phyloP scores from a whole-genome alignment of 1,139 yeast genomes.

The Taphrina wiesneri region DNA sequence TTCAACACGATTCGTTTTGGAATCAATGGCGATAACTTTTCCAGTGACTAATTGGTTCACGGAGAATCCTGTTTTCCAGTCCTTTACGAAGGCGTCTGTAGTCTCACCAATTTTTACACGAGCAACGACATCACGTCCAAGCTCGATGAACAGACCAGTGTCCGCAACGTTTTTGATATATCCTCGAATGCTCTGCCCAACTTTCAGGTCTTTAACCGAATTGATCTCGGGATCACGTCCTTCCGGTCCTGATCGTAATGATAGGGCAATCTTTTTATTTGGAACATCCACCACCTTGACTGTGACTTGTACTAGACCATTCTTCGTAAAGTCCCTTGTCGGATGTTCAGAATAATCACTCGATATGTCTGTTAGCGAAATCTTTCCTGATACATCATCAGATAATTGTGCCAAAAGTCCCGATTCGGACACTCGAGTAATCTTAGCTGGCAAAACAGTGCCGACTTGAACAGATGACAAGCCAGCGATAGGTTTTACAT shows the following conservation, averaged over 20 bases:
- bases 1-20: constrained; percentile 58
- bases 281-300: constrained; percentile 41
- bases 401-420: constrained; percentile 61
- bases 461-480: constrained; percentile 51
- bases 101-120: constrained; percentile 79
- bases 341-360: constrained; percentile 59
- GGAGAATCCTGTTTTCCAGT: constrained; percentile 79
- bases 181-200: constrained; percentile 76
- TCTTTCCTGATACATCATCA: constrained; percentile 52
- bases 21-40: constrained; percentile 65
- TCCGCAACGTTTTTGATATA: constrained; percentile 73
- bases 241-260: constrained; percentile 32
- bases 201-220: constrained; percentile 57
- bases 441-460: constrained; percentile 61
- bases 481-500: constrained; percentile 35
- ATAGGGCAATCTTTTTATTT: constrained; percentile 46
- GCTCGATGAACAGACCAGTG: constrained; percentile 75
- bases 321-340: constrained; percentile 56
- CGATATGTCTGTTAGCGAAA: constrained; percentile 75
- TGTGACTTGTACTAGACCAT: constrained; percentile 59
- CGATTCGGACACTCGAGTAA: constrained; percentile 62
- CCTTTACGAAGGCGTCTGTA: constrained; percentile 76
- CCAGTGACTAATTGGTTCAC: constrained; percentile 76
- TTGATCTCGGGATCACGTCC: constrained; percentile 55
- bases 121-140: constrained; percentile 73